These are phyloP conservation scores for Collariella sp. DNA, from an alignment of 495 filamentous ascomycete species.

Conservation along the genomic window DNA sequence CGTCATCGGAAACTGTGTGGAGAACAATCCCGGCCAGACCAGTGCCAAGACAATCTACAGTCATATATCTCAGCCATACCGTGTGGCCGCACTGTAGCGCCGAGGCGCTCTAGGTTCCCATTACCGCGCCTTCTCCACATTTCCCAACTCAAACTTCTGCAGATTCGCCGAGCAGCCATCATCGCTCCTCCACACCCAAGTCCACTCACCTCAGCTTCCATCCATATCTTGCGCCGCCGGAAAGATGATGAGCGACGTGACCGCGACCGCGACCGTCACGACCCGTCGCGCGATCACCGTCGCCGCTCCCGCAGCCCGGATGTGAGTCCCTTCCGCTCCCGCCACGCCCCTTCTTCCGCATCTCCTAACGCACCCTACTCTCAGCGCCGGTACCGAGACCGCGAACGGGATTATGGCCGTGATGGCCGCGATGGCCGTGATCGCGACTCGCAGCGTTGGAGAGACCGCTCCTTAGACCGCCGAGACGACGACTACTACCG, in stretches of 20 bases:
- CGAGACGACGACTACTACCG: conserved; percentile 63
- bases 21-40: no score
- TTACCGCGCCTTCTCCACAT: conserved; percentile 1
- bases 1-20: no score
- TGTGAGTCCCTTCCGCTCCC: conserved; percentile 40
- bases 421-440: conserved; percentile 52
- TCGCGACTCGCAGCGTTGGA: conserved; percentile 55
- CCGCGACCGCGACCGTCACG: conserved; percentile 43
- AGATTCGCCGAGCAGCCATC: background rate
- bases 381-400: conserved; percentile 48
- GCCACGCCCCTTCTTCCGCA: background rate
- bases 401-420: conserved; percentile 43
- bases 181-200: background rate
- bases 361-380: conserved; percentile 26
- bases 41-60: background rate
- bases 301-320: conserved; percentile 65
- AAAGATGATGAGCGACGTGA: conserved; percentile 73
- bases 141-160: background rate
- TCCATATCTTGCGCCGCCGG: conserved; percentile 47
- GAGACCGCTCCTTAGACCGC: conserved; percentile 67
- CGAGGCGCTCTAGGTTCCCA: background rate
- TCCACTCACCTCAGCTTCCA: background rate
- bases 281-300: conserved; percentile 46
- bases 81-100: background rate
- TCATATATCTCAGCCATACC: background rate